phyloP scores from a whole-genome alignment of 1,284 basidiomycete species.

The Apiotrichum siamense region DNA sequence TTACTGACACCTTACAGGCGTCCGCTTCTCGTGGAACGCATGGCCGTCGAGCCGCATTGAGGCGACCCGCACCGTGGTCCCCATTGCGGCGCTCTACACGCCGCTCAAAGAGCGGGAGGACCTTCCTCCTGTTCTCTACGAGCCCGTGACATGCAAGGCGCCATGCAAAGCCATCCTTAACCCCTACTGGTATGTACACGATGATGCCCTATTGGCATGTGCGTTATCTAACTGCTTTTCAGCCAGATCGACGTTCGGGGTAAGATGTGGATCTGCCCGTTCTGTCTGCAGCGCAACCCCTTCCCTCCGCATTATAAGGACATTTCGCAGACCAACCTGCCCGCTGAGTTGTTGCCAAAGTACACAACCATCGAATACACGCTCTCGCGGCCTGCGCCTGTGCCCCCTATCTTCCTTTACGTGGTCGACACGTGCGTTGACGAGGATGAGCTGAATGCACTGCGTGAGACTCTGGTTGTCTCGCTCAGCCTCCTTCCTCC shows the following conservation, averaged over 20 bases:
- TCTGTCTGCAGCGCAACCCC: conserved; percentile 92
- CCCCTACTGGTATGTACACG: conserved; percentile 76
- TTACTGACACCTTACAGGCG: conserved; percentile 53
- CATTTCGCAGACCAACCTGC: conserved; percentile 93
- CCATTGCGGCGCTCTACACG: conserved; percentile 95
- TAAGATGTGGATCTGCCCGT: conserved; percentile 99
- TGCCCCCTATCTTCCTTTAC: conserved; percentile 94
- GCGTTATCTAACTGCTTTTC: neutral
- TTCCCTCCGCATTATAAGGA: conserved; percentile 99
- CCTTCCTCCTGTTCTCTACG: conserved; percentile 92
- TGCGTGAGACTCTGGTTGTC: conserved; percentile 86
- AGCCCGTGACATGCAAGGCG: conserved; percentile 97
- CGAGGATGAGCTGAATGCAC: conserved; percentile 89
- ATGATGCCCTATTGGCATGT: neutral
- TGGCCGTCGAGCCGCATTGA: conserved; percentile 98
- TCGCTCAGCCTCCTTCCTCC: conserved; percentile 88
- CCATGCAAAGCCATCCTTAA: conserved; percentile 96
- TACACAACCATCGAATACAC: conserved; percentile 99
- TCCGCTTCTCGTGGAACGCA: conserved; percentile 94
- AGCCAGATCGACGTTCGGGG: conserved; percentile 98
- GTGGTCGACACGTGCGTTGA: conserved; percentile 97
- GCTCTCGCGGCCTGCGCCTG: conserved; percentile 78
- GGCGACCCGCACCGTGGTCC: conserved; percentile 94
- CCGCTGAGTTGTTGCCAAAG: conserved; percentile 91
- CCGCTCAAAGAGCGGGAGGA: conserved; percentile 93